Conservation (phyloP, 108 stramenopile genomes). For the Cyclostephanos tholiformis region DNA sequence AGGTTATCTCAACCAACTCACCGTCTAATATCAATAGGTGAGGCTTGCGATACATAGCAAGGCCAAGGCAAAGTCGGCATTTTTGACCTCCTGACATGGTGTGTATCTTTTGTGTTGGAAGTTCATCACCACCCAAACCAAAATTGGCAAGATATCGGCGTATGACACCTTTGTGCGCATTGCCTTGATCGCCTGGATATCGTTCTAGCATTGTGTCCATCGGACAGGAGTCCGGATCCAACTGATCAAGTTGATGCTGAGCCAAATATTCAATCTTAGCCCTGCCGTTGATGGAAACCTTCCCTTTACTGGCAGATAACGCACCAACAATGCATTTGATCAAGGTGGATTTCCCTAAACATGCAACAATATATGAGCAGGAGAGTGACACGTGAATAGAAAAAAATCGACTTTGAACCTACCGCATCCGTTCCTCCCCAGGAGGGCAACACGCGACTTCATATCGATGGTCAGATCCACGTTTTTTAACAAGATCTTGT, state of each 20-base stretch:
- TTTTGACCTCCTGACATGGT: constrained; percentile 92
- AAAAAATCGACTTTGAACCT: constrained; percentile 12
- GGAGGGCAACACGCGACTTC: constrained; percentile 55
- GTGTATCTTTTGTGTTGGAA: constrained; percentile 79
- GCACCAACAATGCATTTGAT: constrained; percentile 89
- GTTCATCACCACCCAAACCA: constrained; percentile 66
- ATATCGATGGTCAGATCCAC: constrained; percentile 64
- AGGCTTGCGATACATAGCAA: constrained; percentile 73
- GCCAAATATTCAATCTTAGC: constrained; percentile 90
- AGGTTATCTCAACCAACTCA: constrained; percentile 15
- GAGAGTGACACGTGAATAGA: background rate
- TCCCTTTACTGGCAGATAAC: constrained; percentile 68
- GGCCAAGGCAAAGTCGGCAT: constrained; percentile 77
- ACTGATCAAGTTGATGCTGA: constrained; percentile 93
- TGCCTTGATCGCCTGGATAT: constrained; percentile 78
- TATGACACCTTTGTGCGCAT: constrained; percentile 63
- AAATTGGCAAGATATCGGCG: constrained; percentile 79
- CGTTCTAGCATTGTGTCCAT: constrained; percentile 77
- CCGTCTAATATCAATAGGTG: constrained; percentile 55
- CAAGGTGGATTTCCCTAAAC: constrained; percentile 70
- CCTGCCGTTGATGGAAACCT: constrained; percentile 71
- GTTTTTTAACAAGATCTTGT: constrained; percentile 55
- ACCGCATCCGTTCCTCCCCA: constrained; percentile 68
- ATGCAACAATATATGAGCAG: background rate
- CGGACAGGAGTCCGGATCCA: constrained; percentile 83